Percentiles rank a stretch among this genome's conserved stretches.
Evolutionary conservation across 495 filamentous ascomycete genomes (phyloP).

Genomic region (Aspergillus cavernicola): DNA sequence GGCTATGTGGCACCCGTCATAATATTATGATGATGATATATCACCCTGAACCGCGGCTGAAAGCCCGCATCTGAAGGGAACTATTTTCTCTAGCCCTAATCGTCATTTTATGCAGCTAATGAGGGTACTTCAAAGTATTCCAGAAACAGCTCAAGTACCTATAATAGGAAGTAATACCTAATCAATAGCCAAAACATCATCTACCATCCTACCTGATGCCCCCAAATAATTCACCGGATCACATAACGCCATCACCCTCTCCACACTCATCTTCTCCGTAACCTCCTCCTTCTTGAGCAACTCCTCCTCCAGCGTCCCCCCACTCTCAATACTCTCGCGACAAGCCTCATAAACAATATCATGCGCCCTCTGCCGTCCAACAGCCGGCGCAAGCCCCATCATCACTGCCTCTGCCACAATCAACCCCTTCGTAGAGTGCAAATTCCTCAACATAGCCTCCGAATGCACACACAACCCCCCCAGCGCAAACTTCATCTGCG

Average conservation of each 20-base stretch:
- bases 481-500: slow-evolving; percentile 46
- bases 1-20: no score
- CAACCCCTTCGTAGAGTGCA: slow-evolving; percentile 43
- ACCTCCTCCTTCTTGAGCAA: slow-evolving; percentile 39
- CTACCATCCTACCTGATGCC: slow-evolving; percentile 45
- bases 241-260: slow-evolving; percentile 39
- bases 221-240: slow-evolving; percentile 51
- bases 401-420: slow-evolving; percentile 56
- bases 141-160: no score
- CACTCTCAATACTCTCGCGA: slow-evolving; percentile 43
- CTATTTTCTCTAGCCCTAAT: not conserved
- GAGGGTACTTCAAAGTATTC: no score
- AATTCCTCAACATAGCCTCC: slow-evolving; percentile 44
- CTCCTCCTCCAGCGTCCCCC: slow-evolving; percentile 37
- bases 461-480: slow-evolving; percentile 45
- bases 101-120: not conserved
- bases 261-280: slow-evolving; percentile 32
- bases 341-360: slow-evolving; percentile 55
- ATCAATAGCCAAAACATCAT: slow-evolving; percentile 42
- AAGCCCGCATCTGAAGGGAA: not conserved
- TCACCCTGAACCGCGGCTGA: no score
- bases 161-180: no score
- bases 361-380: slow-evolving; percentile 48
- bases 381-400: slow-evolving; percentile 50
- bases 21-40: no score